phyloP scores from a whole-genome alignment of 129 eudicot species.

The Arctium minus region DNA sequence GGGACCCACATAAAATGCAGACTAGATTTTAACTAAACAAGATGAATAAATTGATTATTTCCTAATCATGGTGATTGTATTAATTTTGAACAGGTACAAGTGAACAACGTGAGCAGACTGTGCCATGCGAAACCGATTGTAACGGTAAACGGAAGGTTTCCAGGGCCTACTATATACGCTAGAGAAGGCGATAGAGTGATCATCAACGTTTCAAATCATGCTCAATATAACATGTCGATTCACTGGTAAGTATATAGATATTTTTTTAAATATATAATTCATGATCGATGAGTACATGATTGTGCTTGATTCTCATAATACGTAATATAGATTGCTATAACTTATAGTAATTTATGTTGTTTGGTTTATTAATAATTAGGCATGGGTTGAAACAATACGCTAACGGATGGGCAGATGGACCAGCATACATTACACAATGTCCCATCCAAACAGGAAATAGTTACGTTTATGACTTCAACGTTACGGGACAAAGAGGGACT shows the following conservation, averaged over 20 bases:
- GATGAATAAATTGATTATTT: background rate
- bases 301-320: too few relatives aligned
- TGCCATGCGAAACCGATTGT: slow-evolving; percentile 56
- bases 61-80: background rate
- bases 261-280: background rate
- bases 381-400: slow-evolving; percentile 48
- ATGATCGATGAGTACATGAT: too few relatives aligned
- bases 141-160: slow-evolving; percentile 45
- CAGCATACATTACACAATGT: slow-evolving; percentile 52
- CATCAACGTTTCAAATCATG: slow-evolving; percentile 38
- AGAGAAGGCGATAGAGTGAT: slow-evolving; percentile 51
- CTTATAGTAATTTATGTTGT: too few relatives aligned
- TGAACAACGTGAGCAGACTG: slow-evolving; percentile 48
- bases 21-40: background rate
- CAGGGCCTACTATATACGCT: slow-evolving; percentile 56
- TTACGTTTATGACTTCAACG: slow-evolving; percentile 38
- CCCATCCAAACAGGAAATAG: slow-evolving; percentile 37
- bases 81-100: slow-evolving; percentile 33
- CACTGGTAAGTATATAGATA: slow-evolving; percentile 52
- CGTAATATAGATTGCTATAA: too few relatives aligned
- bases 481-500: slow-evolving; percentile 45
- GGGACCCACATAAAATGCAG: background rate
- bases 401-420: slow-evolving; percentile 57
- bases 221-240: slow-evolving; percentile 39
- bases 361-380: slow-evolving; percentile 15